These are phyloP conservation scores for Colletotrichum orbiculare DNA, from an alignment of 2,329 filamentous ascomycete genomes.

Conservation along the genomic window DNA sequence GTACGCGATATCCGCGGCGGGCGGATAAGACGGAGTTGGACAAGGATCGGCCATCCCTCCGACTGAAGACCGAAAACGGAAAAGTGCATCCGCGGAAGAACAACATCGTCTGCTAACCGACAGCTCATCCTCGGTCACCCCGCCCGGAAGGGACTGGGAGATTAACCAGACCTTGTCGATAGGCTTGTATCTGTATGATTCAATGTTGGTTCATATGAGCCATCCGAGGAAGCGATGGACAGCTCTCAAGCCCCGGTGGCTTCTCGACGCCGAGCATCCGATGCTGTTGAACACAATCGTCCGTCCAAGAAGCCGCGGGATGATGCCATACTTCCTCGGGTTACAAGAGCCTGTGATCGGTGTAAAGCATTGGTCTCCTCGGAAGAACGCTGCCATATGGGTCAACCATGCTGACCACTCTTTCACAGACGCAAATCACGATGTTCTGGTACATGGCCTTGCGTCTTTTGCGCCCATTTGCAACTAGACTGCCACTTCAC, in stretches of 20 bases:
- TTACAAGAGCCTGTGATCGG: conserved; percentile 40
- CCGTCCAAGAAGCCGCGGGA: background rate
- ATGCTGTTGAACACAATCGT: background rate
- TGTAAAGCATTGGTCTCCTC: conserved; percentile 39
- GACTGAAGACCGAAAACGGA: conserved; percentile 16
- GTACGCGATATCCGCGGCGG: conserved; percentile 15
- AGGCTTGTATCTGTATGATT: background rate
- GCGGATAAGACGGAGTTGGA: conserved; percentile 17
- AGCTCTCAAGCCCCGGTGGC: background rate
- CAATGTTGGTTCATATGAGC: background rate
- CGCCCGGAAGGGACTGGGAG: background rate
- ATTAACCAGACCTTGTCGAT: background rate
- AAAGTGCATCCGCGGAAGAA: conserved; percentile 12
- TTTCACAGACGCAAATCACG: conserved; percentile 40
- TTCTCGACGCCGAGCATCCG: background rate
- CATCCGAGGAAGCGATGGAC: conserved; percentile 19
- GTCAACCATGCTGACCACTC: too few species aligned
- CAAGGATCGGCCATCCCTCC: conserved; percentile 12
- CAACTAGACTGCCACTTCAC: conserved; percentile 41
- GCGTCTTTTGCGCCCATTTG: conserved; percentile 39
- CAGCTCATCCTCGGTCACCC: conserved; percentile 3
- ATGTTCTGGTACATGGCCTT: conserved; percentile 42
- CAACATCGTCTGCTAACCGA: background rate
- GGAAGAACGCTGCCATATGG: too few species aligned
- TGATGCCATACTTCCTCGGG: conserved; percentile 12